phyloP scores from a whole-genome alignment of 352 stramenopile genomes.

The Poterioochromonas sp. region DNA sequence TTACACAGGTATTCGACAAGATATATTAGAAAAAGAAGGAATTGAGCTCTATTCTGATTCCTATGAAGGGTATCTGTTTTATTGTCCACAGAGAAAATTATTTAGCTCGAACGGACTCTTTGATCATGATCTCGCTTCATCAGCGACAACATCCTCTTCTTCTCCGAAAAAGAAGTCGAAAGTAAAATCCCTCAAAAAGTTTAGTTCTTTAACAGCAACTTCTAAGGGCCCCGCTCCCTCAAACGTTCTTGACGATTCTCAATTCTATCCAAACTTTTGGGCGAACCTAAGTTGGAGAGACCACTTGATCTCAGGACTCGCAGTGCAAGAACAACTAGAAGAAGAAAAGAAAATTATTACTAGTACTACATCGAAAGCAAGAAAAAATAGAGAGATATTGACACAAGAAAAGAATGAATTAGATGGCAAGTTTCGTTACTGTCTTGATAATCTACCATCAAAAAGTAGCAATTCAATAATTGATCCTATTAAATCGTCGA shows the following conservation, averaged over 20 bases:
- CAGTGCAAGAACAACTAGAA: no score
- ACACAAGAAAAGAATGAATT: no score
- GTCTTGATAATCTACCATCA: no score
- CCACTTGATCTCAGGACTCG: no score
- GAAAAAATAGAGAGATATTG: no score
- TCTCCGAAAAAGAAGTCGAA: neutral
- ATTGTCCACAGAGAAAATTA: neutral
- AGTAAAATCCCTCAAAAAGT: neutral
- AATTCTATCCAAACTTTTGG: neutral
- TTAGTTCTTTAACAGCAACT: neutral
- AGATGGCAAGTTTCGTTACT: no score
- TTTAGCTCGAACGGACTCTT: neutral
- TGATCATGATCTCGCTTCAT: neutral
- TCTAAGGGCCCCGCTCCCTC: no score
- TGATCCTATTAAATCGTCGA: neutral
- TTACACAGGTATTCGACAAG: neutral
- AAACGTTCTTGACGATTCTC: no score
- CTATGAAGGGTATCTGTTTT: conserved; percentile 10
- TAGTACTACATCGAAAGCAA: no score
- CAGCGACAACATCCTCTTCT: neutral
- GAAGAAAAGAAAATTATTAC: no score
- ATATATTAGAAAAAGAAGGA: neutral
- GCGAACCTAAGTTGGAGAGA: neutral
- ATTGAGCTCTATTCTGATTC: neutral
- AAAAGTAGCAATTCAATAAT: no score